phyloP scores from a whole-genome alignment of 805 yeast species.

The Pichia gijzeniarum region DNA sequence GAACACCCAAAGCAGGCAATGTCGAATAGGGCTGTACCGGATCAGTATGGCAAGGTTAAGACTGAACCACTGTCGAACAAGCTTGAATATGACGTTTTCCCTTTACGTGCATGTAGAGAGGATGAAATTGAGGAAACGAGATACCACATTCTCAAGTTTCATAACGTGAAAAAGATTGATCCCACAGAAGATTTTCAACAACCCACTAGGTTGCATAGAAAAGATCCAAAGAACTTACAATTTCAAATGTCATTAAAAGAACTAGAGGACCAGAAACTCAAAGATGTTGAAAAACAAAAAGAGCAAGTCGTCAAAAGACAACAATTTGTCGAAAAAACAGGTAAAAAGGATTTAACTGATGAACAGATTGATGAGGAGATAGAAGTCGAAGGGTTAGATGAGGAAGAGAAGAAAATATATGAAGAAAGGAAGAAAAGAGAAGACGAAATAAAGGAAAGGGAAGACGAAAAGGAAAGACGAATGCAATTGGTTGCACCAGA shows the following conservation, averaged over 20 bases:
- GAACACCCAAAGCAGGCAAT: neutral
- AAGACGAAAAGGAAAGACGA: slow-evolving; percentile 37
- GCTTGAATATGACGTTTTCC: slow-evolving; percentile 35
- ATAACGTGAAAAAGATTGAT: slow-evolving; percentile 63
- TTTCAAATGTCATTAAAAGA: slow-evolving; percentile 76
- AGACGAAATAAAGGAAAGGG: slow-evolving; percentile 27
- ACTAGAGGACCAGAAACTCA: slow-evolving; percentile 55
- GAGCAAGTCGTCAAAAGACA: slow-evolving; percentile 33
- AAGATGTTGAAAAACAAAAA: slow-evolving; percentile 37
- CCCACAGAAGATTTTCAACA: slow-evolving; percentile 64
- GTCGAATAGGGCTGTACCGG: neutral
- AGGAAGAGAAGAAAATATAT: slow-evolving; percentile 38
- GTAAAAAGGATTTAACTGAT: slow-evolving; percentile 15
- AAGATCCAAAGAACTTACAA: slow-evolving; percentile 88
- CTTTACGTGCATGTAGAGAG: slow-evolving; percentile 63
- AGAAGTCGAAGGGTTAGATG: slow-evolving; percentile 24
- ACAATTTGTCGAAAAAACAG: slow-evolving; percentile 23
- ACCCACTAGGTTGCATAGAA: slow-evolving; percentile 86
- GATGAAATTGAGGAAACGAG: slow-evolving; percentile 69
- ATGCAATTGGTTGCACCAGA: slow-evolving; percentile 83
- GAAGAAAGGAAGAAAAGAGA: slow-evolving; percentile 24
- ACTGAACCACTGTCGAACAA: slow-evolving; percentile 4
- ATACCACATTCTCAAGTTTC: slow-evolving; percentile 78
- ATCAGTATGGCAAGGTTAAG: neutral
- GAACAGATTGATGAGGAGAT: slow-evolving; percentile 27